A percentile compares a stretch with the other conserved stretches of the same genome.
Conservation (phyloP, 495 filamentous ascomycete species). For the Immersiella caudata region DNA sequence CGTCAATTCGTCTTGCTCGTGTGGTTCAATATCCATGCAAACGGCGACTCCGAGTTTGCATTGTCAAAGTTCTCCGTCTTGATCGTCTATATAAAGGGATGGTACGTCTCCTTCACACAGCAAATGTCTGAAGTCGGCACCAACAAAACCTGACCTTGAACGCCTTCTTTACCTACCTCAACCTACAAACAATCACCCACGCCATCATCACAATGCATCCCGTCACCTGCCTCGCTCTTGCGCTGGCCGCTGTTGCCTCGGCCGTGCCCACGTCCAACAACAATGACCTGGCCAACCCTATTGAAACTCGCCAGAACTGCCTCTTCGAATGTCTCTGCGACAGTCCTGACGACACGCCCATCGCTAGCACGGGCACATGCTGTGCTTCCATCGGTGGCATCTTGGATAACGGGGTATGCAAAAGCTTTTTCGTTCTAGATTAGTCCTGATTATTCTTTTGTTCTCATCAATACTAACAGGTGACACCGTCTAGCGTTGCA, state of each 20-base stretch:
- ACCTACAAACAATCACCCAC: neutral
- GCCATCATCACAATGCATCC: neutral
- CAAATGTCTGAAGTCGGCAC: neutral
- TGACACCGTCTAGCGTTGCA: neutral
- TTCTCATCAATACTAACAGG: neutral
- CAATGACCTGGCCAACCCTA: neutral
- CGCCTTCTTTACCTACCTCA: neutral
- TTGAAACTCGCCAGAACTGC: conserved; percentile 1
- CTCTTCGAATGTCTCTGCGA: conserved; percentile 3
- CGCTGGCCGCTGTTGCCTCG: neutral
- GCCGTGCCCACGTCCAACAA: neutral
- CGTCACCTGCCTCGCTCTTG: neutral
- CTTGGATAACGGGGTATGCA: neutral
- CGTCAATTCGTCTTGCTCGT: neutral
- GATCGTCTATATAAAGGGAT: conserved; percentile 3
- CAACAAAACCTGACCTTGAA: neutral
- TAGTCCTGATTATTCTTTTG: too few species aligned
- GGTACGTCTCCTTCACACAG: neutral
- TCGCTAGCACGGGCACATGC: neutral
- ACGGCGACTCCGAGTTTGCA: conserved; percentile 8
- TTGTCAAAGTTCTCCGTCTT: neutral
- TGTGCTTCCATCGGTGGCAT: neutral
- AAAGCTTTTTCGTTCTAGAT: too few species aligned
- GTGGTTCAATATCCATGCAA: neutral
- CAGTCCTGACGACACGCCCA: neutral